These are phyloP conservation scores for Sporothrix pallida DNA, from an alignment of 2,329 filamentous ascomycete species.

Conservation along the genomic window DNA sequence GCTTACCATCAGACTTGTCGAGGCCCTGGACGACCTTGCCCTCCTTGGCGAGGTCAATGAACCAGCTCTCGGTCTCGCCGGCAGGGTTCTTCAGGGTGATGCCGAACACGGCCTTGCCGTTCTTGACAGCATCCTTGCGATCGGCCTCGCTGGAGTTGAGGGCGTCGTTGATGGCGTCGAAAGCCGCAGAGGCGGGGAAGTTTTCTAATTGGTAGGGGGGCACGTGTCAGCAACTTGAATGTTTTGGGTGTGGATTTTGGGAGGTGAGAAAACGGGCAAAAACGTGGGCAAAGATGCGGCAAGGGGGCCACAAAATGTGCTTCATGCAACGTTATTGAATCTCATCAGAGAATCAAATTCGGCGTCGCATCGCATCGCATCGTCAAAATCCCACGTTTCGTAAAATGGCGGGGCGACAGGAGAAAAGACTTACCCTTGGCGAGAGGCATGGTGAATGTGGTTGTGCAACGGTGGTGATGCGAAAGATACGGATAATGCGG, in stretches of 20 bases:
- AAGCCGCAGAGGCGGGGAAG: conserved; percentile 89
- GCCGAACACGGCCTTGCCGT: conserved; percentile 83
- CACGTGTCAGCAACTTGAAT: background rate
- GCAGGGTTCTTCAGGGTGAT: conserved; percentile 90
- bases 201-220: conserved; percentile 58
- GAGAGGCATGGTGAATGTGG: conserved; percentile 31
- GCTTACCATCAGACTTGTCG: conserved; percentile 80
- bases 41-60: conserved; percentile 92
- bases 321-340: background rate
- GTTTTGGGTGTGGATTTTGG: too few species aligned
- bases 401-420: background rate
- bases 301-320: background rate
- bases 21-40: conserved; percentile 80
- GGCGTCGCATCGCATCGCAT: background rate
- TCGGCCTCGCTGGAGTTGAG: conserved; percentile 73
- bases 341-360: conserved; percentile 8
- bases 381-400: background rate
- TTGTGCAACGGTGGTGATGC: conserved; percentile 18
- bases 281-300: background rate
- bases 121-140: conserved; percentile 83
- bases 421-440: conserved; percentile 29
- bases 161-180: conserved; percentile 81
- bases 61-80: conserved; percentile 84
- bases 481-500: conserved; percentile 5
- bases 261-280: background rate